Percentiles rank a stretch among this genome's conserved stretches.
These are phyloP conservation scores for Calamus simplicifolius DNA, from an alignment of 176 grass and related monocot species.

Conservation along the genomic window DNA sequence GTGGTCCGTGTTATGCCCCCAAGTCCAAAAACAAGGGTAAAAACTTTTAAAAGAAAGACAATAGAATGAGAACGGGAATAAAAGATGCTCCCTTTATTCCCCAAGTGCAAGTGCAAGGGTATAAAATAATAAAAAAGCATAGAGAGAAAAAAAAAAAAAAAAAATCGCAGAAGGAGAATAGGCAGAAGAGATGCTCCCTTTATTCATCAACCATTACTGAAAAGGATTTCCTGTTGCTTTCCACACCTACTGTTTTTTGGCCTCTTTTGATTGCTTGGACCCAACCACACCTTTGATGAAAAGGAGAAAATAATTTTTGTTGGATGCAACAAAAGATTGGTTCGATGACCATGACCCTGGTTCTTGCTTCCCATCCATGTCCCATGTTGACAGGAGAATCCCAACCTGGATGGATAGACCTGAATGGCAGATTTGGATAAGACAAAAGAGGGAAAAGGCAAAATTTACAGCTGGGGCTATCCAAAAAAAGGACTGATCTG, in stretches of 20 bases:
- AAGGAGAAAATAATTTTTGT: slow-evolving; percentile 44
- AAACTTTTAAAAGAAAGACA: too few relatives aligned
- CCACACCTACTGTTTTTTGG: slow-evolving; percentile 13
- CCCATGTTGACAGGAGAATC: slow-evolving; percentile 67
- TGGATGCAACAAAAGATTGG: slow-evolving; percentile 63
- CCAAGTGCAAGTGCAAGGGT: not conserved
- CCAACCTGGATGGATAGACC: slow-evolving; percentile 44
- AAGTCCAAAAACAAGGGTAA: too few relatives aligned
- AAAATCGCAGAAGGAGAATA: slow-evolving; percentile 33
- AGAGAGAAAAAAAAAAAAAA: not conserved
- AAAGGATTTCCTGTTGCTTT: slow-evolving; percentile 31
- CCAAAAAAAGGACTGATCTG: too few relatives aligned
- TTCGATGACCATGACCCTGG: slow-evolving; percentile 46
- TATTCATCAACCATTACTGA: slow-evolving; percentile 42
- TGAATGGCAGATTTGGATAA: slow-evolving; percentile 2
- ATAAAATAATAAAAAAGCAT: not conserved
- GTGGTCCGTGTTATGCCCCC: too few relatives aligned
- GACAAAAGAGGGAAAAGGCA: too few relatives aligned
- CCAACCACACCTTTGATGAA: slow-evolving; percentile 23
- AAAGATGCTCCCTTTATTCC: not conserved
- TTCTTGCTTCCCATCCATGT: slow-evolving; percentile 25
- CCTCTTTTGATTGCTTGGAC: slow-evolving; percentile 24
- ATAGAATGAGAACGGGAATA: not conserved
- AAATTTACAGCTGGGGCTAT: too few relatives aligned
- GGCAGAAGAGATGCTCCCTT: slow-evolving; percentile 38